These are phyloP conservation scores for Flaveria bidentis DNA, from an alignment of 129 eudicot species.

Conservation along the genomic window DNA sequence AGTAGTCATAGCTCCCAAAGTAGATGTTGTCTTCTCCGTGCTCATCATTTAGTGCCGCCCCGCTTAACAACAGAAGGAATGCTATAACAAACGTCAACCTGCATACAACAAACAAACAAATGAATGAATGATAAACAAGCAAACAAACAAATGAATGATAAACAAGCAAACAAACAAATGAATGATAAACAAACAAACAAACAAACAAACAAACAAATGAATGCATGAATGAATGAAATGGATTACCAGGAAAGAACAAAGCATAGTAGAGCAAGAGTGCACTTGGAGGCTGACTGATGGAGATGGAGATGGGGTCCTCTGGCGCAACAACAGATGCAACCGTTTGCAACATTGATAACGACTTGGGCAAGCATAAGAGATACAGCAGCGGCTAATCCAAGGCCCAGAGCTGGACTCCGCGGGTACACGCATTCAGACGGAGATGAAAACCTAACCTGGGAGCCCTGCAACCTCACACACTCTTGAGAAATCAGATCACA, in stretches of 20 bases:
- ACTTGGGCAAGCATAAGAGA: constrained; percentile 72
- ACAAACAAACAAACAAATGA: no score
- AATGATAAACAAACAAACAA: no score
- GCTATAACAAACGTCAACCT: constrained; percentile 89
- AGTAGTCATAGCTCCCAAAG: constrained; percentile 55
- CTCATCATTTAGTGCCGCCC: constrained; percentile 79
- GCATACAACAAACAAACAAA: constrained; percentile 12
- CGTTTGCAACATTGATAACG: constrained; percentile 58
- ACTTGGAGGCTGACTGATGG: constrained; percentile 36
- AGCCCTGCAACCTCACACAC: constrained; percentile 37
- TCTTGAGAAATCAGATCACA: no score
- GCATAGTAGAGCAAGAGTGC: constrained; percentile 71
- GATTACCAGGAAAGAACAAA: constrained; percentile 75
- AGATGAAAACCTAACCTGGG: constrained; percentile 49
- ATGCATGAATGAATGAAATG: no score
- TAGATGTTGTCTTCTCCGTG: constrained; percentile 67
- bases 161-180: no score
- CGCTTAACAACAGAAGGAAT: constrained; percentile 70
- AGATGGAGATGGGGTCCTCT: constrained; percentile 58
- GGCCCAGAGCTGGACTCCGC: constrained; percentile 75
- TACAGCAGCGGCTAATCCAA: constrained; percentile 72
- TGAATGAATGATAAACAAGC: no score
- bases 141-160: no score
- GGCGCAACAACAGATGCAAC: constrained; percentile 72
- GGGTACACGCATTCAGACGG: constrained; percentile 73